Base-by-base conservation (phyloP, 108 stramenopile species). In the Thalassiosira profunda region DNA sequence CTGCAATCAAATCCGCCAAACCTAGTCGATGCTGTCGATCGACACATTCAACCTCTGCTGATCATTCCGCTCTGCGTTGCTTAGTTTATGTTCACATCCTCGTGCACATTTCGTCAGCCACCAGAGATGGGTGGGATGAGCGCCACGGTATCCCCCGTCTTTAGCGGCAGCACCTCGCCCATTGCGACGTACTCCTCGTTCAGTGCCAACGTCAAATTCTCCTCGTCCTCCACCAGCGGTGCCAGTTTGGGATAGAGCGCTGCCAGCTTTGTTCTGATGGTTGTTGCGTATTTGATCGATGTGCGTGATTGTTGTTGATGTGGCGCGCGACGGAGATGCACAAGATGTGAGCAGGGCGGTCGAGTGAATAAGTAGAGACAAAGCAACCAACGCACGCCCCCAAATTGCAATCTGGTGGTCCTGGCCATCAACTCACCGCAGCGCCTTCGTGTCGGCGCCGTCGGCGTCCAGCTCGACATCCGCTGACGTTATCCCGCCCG, bases 41-140 rank as follows among this genome's bases (percentile, higher is more conserved):
- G 1, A 46, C 21, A 46, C 14, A 46, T 45, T 20, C 23, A 29
- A 20, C n/a, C n/a, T n/a, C n/a, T n/a, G n/a, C n/a, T n/a, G n/a
- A n/a, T n/a, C n/a, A n/a, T n/a, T n/a, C n/a, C n/a, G n/a, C n/a
- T n/a, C 10, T 47, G 10, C 25, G 46, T 9, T 17, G 46, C 45
- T 46, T 23, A 23, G 12, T 40, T 40, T 11, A 11, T 40, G 12
- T 40, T 40, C 10, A 1, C 24, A 58, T 0, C 21, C 5, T 41
- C 14, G 10, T 11, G n/a, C n/a, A n/a, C n/a, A n/a, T n/a, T n/a
- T n/a, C n/a, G n/a, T 75, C 47, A 90, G 17, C 87, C 93, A 40
- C 93, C 93, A 46, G 85, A 87, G 38, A 94, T 94, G 37, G 93
- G 93, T 46, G 93, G 93, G 68, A 94, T 94, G 51, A 94, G 61